Evolutionary conservation across 1,139 yeast species (phyloP), one percentile per base, ranked within the genome.

Genomic region (Yamadazyma buinensis): DNA sequence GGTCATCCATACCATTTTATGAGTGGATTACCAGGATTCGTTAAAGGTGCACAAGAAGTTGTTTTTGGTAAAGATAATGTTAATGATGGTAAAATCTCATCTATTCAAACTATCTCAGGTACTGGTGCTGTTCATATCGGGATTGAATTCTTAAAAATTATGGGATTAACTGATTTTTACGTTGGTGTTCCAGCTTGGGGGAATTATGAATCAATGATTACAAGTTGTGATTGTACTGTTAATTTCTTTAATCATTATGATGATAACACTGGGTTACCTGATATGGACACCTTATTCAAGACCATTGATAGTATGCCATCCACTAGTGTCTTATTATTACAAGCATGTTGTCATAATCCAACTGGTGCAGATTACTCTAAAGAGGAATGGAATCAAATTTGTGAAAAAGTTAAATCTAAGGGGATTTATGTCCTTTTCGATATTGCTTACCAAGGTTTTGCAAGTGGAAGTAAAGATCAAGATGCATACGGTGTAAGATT

Each of bases 391-490:
- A 65, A 66, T 40, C 59, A 72, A 50, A 84, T 90, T 34, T 70
- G 81, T 44, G 75, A 76, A 33, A 77, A 81, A 20, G 57, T 85
- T 33, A 62, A 73, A 47, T 58, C 69, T 36, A 70, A 73, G 52
- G 61, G 70, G 26, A 72, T 86, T 51, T 70, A 84, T 50, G 88
- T 95, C 8, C 67, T 90, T 49, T 75, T 90, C 43, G 97, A 90
- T 66, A 78, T 84, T 69, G 97, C 97, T 2, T 90, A 90, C 67
- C 97, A 87, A 58, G 97, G 97, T 7, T 84, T 90, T 55, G 84
- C 94, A 32, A 74, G 90, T 7, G 74, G 74, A 26, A 52, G 57
- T 51, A 52, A 54, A 38, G 59, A 56, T 28, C 36, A 40, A 22
- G 65, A 59, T 43, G 58, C 61, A 4, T 59, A 59, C 56, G 52